Evolutionary conservation across 2,329 filamentous ascomycete species (phyloP).

Genomic region (Curvularia verruculosa): DNA sequence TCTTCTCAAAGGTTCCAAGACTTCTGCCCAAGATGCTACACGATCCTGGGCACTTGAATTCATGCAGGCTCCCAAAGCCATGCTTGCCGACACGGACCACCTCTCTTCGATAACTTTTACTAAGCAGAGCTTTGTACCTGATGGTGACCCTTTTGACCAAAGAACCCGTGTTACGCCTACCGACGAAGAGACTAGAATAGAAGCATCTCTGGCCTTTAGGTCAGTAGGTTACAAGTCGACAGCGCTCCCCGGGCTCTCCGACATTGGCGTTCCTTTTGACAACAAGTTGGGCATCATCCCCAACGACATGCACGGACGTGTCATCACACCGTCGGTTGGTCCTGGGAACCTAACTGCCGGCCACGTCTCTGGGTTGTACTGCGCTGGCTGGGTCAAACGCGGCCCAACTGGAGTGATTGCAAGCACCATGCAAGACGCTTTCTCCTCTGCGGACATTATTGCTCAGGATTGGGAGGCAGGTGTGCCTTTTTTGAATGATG

Average conservation of each 20-base stretch:
- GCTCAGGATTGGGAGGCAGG: constrained; percentile 71
- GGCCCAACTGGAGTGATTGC: constrained; percentile 96
- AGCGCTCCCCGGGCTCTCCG: constrained; percentile 73
- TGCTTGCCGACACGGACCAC: constrained; percentile 60
- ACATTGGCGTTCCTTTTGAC: constrained; percentile 81
- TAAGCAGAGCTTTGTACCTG: constrained; percentile 50
- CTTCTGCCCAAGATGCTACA: constrained; percentile 54
- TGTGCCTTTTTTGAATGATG: constrained; percentile 56
- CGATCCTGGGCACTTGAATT: constrained; percentile 88
- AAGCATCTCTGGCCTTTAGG: constrained; percentile 78
- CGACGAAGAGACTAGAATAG: constrained; percentile 57
- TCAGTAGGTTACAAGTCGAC: constrained; percentile 94
- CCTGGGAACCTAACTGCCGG: constrained; percentile 53
- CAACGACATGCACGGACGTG: constrained; percentile 80
- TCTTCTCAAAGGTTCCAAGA: constrained; percentile 73
- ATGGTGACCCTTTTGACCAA: constrained; percentile 55
- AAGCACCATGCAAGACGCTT: constrained; percentile 94
- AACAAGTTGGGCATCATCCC: constrained; percentile 73
- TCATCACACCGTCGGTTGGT: constrained; percentile 55
- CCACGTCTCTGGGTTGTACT: constrained; percentile 78
- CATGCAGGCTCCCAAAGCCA: constrained; percentile 76
- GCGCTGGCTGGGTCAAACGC: constrained; percentile 93
- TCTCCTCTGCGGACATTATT: constrained; percentile 84
- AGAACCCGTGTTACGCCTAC: constrained; percentile 59
- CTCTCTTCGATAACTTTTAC: constrained; percentile 74